A percentile compares a stretch with the other conserved stretches of the same genome.
Conservation (phyloP, 495 filamentous ascomycete species). For the Hypoxylon lenormandii region DNA sequence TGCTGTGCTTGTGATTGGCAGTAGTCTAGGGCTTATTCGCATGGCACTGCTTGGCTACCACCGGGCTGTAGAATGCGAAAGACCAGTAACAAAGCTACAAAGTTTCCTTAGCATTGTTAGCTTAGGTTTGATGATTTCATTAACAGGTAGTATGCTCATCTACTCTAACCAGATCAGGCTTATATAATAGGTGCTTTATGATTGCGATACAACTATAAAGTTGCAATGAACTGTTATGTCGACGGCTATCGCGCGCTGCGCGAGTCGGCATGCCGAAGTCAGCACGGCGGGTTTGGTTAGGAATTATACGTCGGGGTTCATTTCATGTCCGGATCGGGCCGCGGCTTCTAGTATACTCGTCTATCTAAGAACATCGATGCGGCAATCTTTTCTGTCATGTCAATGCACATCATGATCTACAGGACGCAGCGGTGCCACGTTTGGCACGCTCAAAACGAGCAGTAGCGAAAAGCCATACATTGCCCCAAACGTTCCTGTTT, state of each 20-base stretch:
- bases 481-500: conserved; percentile 31
- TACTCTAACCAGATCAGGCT: not conserved
- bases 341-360: conserved; percentile 29
- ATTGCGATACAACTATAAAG: too few species aligned
- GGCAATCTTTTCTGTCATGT: conserved; percentile 40
- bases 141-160: too few species aligned
- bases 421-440: conserved; percentile 46
- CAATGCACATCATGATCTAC: conserved; percentile 49
- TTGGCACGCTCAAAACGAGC: conserved; percentile 39
- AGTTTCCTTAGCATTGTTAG: too few species aligned
- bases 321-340: conserved; percentile 42
- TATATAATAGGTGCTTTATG: too few species aligned
- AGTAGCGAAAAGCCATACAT: conserved; percentile 35
- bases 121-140: too few species aligned
- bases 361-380: conserved; percentile 33
- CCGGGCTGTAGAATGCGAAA: too few species aligned
- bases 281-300: conserved; percentile 6
- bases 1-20: not conserved
- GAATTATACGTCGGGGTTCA: conserved; percentile 1
- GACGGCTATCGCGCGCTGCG: not conserved
- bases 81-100: too few species aligned
- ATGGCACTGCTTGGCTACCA: not conserved
- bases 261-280: conserved; percentile 20
- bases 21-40: not conserved
- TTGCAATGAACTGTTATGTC: not conserved